phyloP scores from a whole-genome alignment of 805 yeast species.

The Brettanomyces custersianus region DNA sequence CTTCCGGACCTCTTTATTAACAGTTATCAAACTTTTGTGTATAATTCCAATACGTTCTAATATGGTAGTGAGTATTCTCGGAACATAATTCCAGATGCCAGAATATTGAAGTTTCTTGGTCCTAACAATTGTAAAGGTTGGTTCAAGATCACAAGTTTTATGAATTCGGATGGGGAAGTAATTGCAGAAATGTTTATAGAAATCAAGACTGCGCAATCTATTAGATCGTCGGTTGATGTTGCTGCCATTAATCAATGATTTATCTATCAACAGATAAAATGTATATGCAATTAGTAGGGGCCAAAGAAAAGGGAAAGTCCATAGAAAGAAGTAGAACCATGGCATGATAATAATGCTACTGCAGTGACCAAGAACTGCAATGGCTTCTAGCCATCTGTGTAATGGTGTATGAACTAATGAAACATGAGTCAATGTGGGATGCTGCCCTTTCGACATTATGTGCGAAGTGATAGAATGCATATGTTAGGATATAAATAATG shows the following conservation, averaged over 20 bases:
- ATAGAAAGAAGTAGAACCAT: slow-evolving; percentile 43
- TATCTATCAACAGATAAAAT: slow-evolving; percentile 49
- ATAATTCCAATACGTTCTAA: not conserved
- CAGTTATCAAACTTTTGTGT: not conserved
- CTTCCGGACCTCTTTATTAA: slow-evolving; percentile 26
- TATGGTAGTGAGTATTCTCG: not conserved
- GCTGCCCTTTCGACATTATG: too few species aligned
- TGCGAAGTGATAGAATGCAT: too few species aligned
- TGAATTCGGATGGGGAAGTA: slow-evolving; percentile 76
- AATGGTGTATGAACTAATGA: too few species aligned
- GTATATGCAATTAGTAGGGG: slow-evolving; percentile 55
- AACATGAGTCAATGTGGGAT: too few species aligned
- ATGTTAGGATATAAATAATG: too few species aligned
- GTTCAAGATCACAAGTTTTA: slow-evolving; percentile 60
- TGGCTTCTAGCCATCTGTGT: slow-evolving; percentile 61
- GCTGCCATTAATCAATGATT: slow-evolving; percentile 68
- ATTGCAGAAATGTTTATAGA: slow-evolving; percentile 66
- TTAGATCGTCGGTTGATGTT: slow-evolving; percentile 48
- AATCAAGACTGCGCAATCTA: slow-evolving; percentile 42
- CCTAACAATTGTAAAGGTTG: slow-evolving; percentile 44
- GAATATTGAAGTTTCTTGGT: slow-evolving; percentile 5
- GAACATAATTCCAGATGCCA: not conserved
- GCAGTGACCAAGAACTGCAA: slow-evolving; percentile 66
- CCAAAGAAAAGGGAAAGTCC: slow-evolving; percentile 51
- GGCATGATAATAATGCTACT: slow-evolving; percentile 55